These are phyloP conservation scores for Brasilioporus rufonigricans DNA, from an alignment of 768 basidiomycete species.

Conservation along the genomic window DNA sequence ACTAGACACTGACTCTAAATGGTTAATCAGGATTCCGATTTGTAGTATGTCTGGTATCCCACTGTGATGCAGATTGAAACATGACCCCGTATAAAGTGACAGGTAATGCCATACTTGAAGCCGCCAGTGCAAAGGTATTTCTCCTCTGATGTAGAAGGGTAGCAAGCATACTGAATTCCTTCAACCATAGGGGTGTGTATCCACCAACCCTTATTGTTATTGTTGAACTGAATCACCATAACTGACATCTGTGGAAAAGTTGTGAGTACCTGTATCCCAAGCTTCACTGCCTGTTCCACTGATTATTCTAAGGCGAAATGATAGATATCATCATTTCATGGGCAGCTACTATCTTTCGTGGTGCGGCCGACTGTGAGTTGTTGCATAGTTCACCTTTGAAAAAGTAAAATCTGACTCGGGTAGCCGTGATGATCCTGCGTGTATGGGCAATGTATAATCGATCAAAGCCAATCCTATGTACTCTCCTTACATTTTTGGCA, in stretches of 20 bases:
- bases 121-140: constrained; percentile 2
- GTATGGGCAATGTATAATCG: no score
- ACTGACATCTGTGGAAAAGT: neutral
- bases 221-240: no score
- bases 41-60: neutral
- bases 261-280: neutral
- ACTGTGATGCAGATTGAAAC: neutral
- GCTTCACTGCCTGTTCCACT: neutral
- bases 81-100: neutral
- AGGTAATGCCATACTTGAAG: neutral
- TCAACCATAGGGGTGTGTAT: constrained; percentile 1
- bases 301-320: neutral
- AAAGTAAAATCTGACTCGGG: neutral
- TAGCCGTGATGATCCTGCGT: neutral
- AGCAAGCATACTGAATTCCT: neutral
- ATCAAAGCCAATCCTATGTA: neutral
- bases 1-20: neutral
- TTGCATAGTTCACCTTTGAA: neutral
- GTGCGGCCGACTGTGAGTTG: neutral
- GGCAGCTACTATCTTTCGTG: neutral
- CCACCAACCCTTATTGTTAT: neutral
- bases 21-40: no score
- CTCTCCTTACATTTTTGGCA: neutral
- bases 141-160: no score
- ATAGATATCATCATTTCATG: neutral